phyloP scores from a whole-genome alignment of 2,329 filamentous ascomycete genomes.

The Colletotrichum paranaense region DNA sequence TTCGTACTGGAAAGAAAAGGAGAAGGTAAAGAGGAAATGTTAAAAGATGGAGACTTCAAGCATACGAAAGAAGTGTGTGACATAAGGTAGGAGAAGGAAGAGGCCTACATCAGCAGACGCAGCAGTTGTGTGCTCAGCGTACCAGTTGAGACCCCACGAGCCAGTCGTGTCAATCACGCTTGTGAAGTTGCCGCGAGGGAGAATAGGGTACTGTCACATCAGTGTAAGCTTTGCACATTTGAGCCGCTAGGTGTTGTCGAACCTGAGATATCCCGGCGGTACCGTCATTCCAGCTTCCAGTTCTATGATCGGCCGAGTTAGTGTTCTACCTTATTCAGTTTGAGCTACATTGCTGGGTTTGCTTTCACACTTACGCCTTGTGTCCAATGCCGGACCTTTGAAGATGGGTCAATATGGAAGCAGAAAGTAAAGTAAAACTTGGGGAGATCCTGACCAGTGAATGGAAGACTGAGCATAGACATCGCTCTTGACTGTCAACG shows the following conservation, averaged over 20 bases:
- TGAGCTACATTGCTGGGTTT: too few species aligned
- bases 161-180: conserved; percentile 20
- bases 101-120: conserved; percentile 21
- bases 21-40: too few species aligned
- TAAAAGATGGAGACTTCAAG: neutral
- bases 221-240: neutral
- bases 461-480: conserved; percentile 21
- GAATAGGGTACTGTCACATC: conserved; percentile 3
- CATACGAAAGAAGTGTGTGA: neutral
- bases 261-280: conserved; percentile 24
- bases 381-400: conserved; percentile 30
- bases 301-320: neutral
- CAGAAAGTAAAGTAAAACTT: neutral
- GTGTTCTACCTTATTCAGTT: neutral
- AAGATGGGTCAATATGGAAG: neutral
- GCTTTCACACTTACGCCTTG: conserved; percentile 3
- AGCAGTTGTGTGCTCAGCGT: conserved; percentile 24
- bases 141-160: conserved; percentile 29
- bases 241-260: neutral
- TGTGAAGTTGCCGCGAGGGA: conserved; percentile 27
- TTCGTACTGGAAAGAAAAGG: neutral
- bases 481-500: conserved; percentile 24
- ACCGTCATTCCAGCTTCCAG: conserved; percentile 28
- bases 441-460: neutral
- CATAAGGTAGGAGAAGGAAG: neutral